phyloP scores from a whole-genome alignment of 768 basidiomycete genomes.

The Porpolomopsis calyptriformis region DNA sequence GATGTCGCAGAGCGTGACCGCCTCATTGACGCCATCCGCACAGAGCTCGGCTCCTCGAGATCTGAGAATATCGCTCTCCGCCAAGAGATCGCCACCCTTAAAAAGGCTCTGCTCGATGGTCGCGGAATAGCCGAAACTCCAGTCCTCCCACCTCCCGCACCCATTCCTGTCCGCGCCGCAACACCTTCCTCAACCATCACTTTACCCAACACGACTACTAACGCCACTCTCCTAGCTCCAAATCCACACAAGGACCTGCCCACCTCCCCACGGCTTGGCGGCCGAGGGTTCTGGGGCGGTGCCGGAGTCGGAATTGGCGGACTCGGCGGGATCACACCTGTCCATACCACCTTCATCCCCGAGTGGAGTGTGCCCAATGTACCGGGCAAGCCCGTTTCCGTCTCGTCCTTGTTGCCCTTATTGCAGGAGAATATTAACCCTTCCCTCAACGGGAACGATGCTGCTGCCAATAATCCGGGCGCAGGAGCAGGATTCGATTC shows the following conservation, averaged over 20 bases:
- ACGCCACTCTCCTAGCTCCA: slow-evolving; percentile 34
- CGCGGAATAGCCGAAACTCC: slow-evolving; percentile 33
- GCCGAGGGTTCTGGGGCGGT: slow-evolving; percentile 71
- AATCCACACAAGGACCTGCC: slow-evolving; percentile 75
- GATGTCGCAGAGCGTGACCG: slow-evolving; percentile 89
- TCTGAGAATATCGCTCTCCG: slow-evolving; percentile 78
- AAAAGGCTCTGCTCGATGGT: slow-evolving; percentile 62
- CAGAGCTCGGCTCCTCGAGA: slow-evolving; percentile 68
- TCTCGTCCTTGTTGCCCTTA: no score
- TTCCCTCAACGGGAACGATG: slow-evolving; percentile 35
- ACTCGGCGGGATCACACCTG: slow-evolving; percentile 68
- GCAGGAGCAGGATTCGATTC: slow-evolving; percentile 45
- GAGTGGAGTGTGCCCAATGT: slow-evolving; percentile 27
- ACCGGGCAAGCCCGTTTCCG: slow-evolving; percentile 5
- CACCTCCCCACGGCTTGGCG: slow-evolving; percentile 43
- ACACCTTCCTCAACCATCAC: slow-evolving; percentile 20
- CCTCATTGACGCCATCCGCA: slow-evolving; percentile 77
- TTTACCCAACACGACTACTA: slow-evolving; percentile 8
- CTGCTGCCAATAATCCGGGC: slow-evolving; percentile 10
- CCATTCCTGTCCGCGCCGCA: slow-evolving; percentile 32
- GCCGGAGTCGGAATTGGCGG: slow-evolving; percentile 27
- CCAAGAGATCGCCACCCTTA: slow-evolving; percentile 64
- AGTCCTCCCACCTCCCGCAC: slow-evolving; percentile 40
- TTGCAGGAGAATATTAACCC: slow-evolving; percentile 79
- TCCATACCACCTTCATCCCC: slow-evolving; percentile 75